Conservation (phyloP, 179 eudicot species). For the Gypsophila paniculata region DNA sequence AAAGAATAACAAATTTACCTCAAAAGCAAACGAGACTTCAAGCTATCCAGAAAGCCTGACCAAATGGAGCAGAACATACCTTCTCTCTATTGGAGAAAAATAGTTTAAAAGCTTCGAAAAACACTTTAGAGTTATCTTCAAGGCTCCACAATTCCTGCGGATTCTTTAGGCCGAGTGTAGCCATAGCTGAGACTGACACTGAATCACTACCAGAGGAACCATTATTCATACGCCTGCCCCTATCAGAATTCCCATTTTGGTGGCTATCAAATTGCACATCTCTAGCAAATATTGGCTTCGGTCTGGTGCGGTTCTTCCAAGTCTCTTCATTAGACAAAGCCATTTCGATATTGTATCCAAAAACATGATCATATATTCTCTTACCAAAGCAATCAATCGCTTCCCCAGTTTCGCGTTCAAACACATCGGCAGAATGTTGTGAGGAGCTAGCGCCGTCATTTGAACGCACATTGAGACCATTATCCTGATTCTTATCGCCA, state of each 20-base stretch:
- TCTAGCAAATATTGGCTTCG: slow-evolving; percentile 65
- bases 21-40: slow-evolving; percentile 9
- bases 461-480: slow-evolving; percentile 89
- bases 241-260: slow-evolving; percentile 50
- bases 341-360: slow-evolving; percentile 80
- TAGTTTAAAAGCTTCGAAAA: slow-evolving; percentile 65
- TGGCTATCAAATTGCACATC: slow-evolving; percentile 47
- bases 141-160: slow-evolving; percentile 93
- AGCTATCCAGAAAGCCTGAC: background rate
- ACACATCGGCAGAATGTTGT: slow-evolving; percentile 59
- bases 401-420: slow-evolving; percentile 63
- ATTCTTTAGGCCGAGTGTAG: slow-evolving; percentile 76
- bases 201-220: slow-evolving; percentile 10
- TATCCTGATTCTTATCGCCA: slow-evolving; percentile 89
- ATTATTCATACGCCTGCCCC: slow-evolving; percentile 24
- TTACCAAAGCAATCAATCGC: slow-evolving; percentile 64
- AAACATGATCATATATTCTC: slow-evolving; percentile 87
- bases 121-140: slow-evolving; percentile 64
- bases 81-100: slow-evolving; percentile 63
- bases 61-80: slow-evolving; percentile 36
- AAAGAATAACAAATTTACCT: background rate
- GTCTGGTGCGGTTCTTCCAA: slow-evolving; percentile 84
- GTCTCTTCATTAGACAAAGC: slow-evolving; percentile 92
- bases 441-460: slow-evolving; percentile 75
- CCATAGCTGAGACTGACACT: slow-evolving; percentile 68